Base-by-base conservation (phyloP, 306 rosid species). In the Dicorynia guianensis region DNA sequence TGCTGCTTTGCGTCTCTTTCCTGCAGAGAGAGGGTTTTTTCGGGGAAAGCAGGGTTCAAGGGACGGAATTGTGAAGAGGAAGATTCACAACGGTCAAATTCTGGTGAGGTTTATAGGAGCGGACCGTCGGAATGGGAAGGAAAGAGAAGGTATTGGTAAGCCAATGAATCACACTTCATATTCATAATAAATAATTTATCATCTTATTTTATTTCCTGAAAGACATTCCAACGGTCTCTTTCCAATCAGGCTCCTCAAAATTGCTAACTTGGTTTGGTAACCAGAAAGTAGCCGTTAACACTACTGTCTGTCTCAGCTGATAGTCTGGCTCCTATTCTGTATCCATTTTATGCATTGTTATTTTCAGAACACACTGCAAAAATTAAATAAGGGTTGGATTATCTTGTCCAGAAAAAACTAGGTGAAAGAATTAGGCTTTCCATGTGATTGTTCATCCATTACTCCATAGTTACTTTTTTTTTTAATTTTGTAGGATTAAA, bases 171-270 rank as follows among this genome's bases (percentile, higher is more conserved):
- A 25, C 30, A 25, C 2, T 25, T 25, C 30, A 25, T 56, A 25
- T 56, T 20, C 61, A 20, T 25, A 55, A 33, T 25, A 25, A 25
- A 25, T 25, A 25, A 25, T 25, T 25, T 25, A 25, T 25, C 30
- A 25, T 25, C 30, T 25, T 25, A 59, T 33, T 60, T 34, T 60
- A n/a, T 60, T 60, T 35, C 25, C 61, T 72, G 36, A 17, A 61
- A n/a, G 0, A 5, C 8, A 9, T 42, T 65, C 72, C 72, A 75
- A 75, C 79, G 79, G 79, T 75, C 72, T 30, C 7, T 53, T 75
- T 7, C 47, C 18, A 8, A 30, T 13, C 9, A 40, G 30, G 30
- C 53, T 55, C 55, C 12, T 17, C 46, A 8, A 40, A 40, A 40
- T 2, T 40, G 46, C 46, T 40, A 2, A 40, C 46, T 40, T 40